Base-by-base conservation (phyloP, 1,139 yeast species). In the Sugiyamaella japonica region DNA sequence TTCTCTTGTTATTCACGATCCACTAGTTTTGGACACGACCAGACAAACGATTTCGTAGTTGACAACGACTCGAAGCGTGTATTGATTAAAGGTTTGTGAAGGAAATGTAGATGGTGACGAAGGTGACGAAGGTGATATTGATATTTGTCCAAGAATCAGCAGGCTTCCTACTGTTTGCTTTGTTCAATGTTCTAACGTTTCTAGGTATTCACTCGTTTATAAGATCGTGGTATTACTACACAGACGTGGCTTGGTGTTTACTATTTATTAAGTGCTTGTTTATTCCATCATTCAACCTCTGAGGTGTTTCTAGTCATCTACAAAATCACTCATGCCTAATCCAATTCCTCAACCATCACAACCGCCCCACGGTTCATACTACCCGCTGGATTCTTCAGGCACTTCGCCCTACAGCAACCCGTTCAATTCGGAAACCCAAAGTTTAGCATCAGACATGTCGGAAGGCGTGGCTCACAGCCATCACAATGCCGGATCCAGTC, bases 351-450 rank as follows among this genome's bases (percentile, higher is more conserved):
- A 29, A 29, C 34, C 34, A 38, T 25, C 36, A 23, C 42, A 15
- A 28, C 34, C 44, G 25, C 10, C 38, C 13, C 49, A 45, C 23
- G 49, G 49, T 9, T 45, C 49, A 13, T 45, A 45, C 40, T 45
- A 45, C 32, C 49, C 49, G 12, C 28, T 45, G 36, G 49, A 45
- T 29, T 45, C 49, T 20, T 23, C 28, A 17, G 25, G 38, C 15
- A 29, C 38, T n/a, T 59, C 65, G 28, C 60, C 59, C 20, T 20
- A 32, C 8, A 66, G 66, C 59, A 66, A 66, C 60, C 70, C 70
- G 25, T 66, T 66, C 52, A 61, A 59, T 12, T 62, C 66, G 13
- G 69, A 66, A 49, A 61, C 65, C 34, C 63, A 61, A 17, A 59
- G 63, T 6, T 52, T 61, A 34, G 61, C 56, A 7, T 60, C 63